Percentiles rank a stretch among this genome's conserved stretches.
These are phyloP conservation scores for Malassezia arunalokei DNA, from an alignment of 1,284 basidiomycete species.

Conservation along the genomic window DNA sequence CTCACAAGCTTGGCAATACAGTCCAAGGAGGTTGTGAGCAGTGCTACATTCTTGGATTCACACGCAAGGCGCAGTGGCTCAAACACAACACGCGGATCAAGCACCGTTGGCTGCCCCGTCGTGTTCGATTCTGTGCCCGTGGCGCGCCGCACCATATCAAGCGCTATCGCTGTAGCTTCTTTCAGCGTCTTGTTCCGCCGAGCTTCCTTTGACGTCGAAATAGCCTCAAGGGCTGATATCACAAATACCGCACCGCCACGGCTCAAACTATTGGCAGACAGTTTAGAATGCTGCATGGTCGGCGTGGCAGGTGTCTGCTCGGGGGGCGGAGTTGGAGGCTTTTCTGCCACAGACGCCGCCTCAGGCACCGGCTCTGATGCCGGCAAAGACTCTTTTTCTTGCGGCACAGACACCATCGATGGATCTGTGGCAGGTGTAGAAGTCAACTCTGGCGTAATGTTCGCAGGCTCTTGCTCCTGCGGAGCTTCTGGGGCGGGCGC, in stretches of 20 bases:
- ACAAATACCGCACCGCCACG: constrained; percentile 42
- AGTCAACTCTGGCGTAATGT: too few species aligned
- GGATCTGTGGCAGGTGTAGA: too few species aligned
- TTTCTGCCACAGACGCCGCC: not conserved
- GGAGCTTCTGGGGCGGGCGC: too few species aligned
- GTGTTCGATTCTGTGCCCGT: constrained; percentile 11
- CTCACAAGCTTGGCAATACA: constrained; percentile 45
- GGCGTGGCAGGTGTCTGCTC: not conserved
- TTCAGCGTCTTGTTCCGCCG: constrained; percentile 36
- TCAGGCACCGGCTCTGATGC: not conserved
- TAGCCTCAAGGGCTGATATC: constrained; percentile 36
- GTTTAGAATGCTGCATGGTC: constrained; percentile 24
- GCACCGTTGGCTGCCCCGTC: constrained; percentile 4
- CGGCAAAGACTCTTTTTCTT: not conserved
- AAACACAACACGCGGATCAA: constrained; percentile 43
- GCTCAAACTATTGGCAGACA: constrained; percentile 27
- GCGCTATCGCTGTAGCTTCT: constrained; percentile 26
- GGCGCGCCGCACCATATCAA: constrained; percentile 41
- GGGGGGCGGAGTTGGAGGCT: too few species aligned
- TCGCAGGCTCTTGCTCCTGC: too few species aligned
- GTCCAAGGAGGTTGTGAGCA: constrained; percentile 38
- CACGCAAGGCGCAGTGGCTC: constrained; percentile 43
- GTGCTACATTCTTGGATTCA: constrained; percentile 30
- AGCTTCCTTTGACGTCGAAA: constrained; percentile 36
- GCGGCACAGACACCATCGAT: too few species aligned